phyloP scores from a whole-genome alignment of 306 rosid genomes.

The Ceratonia siliqua region DNA sequence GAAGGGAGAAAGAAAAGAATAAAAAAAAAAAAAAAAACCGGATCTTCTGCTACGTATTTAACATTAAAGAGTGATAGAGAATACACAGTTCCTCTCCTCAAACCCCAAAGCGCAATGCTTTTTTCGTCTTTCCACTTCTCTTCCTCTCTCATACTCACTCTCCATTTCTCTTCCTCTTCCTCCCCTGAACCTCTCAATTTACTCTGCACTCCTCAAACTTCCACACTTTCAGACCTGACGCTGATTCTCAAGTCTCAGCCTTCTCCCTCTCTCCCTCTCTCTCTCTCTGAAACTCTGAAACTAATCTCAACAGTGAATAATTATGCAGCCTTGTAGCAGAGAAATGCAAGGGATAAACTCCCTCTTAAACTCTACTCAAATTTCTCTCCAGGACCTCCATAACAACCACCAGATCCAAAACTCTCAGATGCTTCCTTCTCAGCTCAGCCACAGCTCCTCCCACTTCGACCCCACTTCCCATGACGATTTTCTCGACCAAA shows the following conservation, averaged over 20 bases:
- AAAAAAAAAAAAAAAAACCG: background rate
- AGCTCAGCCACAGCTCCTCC: conserved; percentile 16
- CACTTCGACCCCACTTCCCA: conserved; percentile 62
- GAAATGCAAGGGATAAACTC: conserved; percentile 71
- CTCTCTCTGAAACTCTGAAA: too few species aligned
- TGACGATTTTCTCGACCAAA: conserved; percentile 85
- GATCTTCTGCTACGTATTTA: background rate
- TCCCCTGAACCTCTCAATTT: background rate
- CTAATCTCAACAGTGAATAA: too few species aligned
- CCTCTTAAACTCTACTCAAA: conserved; percentile 55
- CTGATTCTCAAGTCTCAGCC: background rate
- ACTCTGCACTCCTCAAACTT: background rate
- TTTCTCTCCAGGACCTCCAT: conserved; percentile 62
- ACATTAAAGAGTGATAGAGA: background rate
- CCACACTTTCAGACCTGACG: too few species aligned
- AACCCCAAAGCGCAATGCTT: background rate
- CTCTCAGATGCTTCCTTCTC: conserved; percentile 41
- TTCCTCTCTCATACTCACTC: too few species aligned
- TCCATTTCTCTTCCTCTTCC: too few species aligned
- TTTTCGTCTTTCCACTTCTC: background rate
- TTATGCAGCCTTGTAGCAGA: conserved; percentile 66
- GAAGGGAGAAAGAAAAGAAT: too few species aligned
- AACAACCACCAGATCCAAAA: conserved; percentile 39
- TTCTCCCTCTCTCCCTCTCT: background rate
- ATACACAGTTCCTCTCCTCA: background rate